Conservation (phyloP, 371 early-diverging fungal species). For the Mortierella sp. region DNA sequence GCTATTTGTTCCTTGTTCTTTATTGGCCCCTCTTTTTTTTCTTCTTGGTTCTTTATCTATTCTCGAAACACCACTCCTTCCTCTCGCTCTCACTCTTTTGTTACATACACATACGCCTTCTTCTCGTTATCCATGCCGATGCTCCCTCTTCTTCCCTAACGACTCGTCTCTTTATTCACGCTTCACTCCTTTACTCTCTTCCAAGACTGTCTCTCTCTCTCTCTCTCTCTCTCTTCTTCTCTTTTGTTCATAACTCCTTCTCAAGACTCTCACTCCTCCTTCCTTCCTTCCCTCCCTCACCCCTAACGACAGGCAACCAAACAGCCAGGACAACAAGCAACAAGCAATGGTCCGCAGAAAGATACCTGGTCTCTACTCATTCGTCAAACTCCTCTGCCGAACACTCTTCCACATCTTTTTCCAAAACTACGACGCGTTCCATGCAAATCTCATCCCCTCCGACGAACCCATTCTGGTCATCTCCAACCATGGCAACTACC, state of each 20-base stretch:
- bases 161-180: neutral
- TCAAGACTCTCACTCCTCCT: neutral
- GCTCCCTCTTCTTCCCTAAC: neutral
- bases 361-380: slow-evolving; percentile 50
- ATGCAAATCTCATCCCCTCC: slow-evolving; percentile 32
- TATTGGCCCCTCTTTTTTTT: neutral
- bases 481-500: slow-evolving; percentile 61
- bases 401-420: slow-evolving; percentile 57
- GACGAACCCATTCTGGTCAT: slow-evolving; percentile 54
- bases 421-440: slow-evolving; percentile 49
- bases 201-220: neutral
- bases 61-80: neutral
- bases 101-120: neutral
- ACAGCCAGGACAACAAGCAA: neutral
- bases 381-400: slow-evolving; percentile 52
- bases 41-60: neutral
- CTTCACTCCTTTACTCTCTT: neutral
- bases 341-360: slow-evolving; percentile 33
- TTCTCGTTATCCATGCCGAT: neutral
- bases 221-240: neutral
- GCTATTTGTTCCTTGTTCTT: too few relatives aligned
- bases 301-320: neutral
- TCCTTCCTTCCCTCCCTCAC: neutral
- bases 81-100: neutral
- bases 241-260: neutral